A percentile compares a stretch with the other conserved stretches of the same genome.
phyloP scores from a whole-genome alignment of 345 rosid species.

The Eucalyptus sideroxylon region DNA sequence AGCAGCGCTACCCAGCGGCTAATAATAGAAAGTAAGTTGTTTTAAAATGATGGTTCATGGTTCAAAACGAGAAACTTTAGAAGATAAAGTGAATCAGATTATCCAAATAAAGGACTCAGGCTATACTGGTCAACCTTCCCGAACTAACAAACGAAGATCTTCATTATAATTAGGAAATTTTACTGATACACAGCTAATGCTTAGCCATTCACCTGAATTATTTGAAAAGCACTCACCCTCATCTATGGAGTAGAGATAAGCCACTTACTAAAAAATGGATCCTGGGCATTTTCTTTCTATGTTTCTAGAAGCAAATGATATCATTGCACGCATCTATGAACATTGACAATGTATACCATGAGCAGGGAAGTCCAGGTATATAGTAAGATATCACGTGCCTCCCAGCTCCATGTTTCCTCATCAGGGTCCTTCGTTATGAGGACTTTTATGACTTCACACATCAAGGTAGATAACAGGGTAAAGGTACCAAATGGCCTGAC shows the following conservation, averaged over 20 bases:
- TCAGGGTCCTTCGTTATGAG: slow-evolving; percentile 45
- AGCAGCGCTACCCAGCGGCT: slow-evolving; percentile 51
- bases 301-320: background rate
- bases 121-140: background rate
- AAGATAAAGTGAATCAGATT: background rate
- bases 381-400: slow-evolving; percentile 89
- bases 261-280: background rate
- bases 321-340: background rate
- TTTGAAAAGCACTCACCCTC: background rate
- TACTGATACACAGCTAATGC: background rate
- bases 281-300: background rate
- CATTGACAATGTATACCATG: slow-evolving; percentile 21
- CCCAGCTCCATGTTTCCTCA: slow-evolving; percentile 95
- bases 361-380: slow-evolving; percentile 89
- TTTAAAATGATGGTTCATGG: background rate
- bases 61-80: background rate
- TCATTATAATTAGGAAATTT: background rate
- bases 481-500: slow-evolving; percentile 85
- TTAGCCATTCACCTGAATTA: background rate
- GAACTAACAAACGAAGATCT: background rate
- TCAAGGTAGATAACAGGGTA: slow-evolving; percentile 60
- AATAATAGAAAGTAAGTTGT: slow-evolving; percentile 4
- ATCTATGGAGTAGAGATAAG: background rate
- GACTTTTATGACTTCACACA: slow-evolving; percentile 86
- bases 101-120: background rate